Conservation (phyloP, 495 filamentous ascomycete species). For the Zalerion maritima region DNA sequence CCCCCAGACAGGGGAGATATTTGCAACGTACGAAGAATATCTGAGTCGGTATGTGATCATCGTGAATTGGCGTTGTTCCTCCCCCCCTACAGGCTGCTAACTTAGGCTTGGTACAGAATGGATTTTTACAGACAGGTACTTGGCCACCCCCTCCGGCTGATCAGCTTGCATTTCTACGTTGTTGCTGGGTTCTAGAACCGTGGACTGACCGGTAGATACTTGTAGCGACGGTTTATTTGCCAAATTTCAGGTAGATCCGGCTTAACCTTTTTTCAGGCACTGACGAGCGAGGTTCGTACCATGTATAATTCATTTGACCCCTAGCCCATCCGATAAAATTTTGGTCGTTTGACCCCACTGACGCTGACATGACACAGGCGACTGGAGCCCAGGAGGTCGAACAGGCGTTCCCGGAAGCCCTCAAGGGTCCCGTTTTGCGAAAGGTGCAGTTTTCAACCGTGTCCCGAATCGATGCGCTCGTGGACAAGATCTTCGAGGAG, state of each 20-base stretch:
- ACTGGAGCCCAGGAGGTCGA: constrained; percentile 82
- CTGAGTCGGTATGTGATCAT: constrained; percentile 48
- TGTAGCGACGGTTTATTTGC: constrained; percentile 76
- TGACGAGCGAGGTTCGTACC: constrained; percentile 74
- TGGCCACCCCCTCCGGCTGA: constrained; percentile 1
- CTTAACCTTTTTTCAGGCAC: constrained; percentile 84
- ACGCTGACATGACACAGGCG: constrained; percentile 34
- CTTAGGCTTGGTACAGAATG: constrained; percentile 34
- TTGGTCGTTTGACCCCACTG: constrained; percentile 2
- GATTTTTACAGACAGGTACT: constrained; percentile 86
- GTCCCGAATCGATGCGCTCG: constrained; percentile 81
- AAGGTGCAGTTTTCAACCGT: constrained; percentile 84
- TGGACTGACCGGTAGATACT: too few relatives aligned
- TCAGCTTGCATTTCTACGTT: background rate
- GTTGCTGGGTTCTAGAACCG: background rate
- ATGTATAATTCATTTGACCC: background rate
- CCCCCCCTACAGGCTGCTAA: constrained; percentile 3
- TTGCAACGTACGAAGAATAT: constrained; percentile 79
- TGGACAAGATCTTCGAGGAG: constrained; percentile 50
- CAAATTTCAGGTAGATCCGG: constrained; percentile 89
- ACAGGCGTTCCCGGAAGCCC: constrained; percentile 73
- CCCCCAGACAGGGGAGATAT: constrained; percentile 76
- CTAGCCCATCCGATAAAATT: background rate
- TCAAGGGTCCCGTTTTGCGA: constrained; percentile 81
- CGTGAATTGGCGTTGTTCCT: background rate